Evolutionary conservation across 192 early-diverging fungal genomes (phyloP).

Genomic region (Rhizoclosmatium globosum): DNA sequence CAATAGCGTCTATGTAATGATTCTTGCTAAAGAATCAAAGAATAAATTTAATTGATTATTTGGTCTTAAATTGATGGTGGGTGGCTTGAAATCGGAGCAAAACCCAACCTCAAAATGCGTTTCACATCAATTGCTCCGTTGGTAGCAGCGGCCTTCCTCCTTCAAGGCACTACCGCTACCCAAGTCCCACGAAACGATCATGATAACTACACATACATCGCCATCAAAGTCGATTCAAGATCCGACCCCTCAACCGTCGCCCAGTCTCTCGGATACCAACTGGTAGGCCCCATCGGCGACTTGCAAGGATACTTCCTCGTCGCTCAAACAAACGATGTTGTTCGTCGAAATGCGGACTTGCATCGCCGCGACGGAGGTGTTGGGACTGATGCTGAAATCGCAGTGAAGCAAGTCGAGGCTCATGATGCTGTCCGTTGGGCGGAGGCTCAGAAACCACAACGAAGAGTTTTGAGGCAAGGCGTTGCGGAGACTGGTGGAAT

Average conservation of each 20-base stretch:
- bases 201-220: neutral
- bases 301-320: slow-evolving; percentile 70
- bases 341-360: too few species aligned
- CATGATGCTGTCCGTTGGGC: neutral
- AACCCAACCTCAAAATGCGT: too few species aligned
- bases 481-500: neutral
- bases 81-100: too few species aligned
- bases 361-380: neutral
- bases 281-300: slow-evolving; percentile 70
- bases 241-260: neutral
- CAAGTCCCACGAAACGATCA: slow-evolving; percentile 6
- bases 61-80: too few species aligned
- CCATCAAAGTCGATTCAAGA: neutral
- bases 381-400: neutral
- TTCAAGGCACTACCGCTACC: too few species aligned
- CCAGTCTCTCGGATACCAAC: slow-evolving; percentile 33
- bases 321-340: slow-evolving; percentile 51
- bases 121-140: too few species aligned
- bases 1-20: too few species aligned
- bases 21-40: too few species aligned
- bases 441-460: slow-evolving; percentile 43
- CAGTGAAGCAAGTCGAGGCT: neutral
- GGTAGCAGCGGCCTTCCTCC: too few species aligned
- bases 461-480: neutral
- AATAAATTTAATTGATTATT: too few species aligned